Conservation (phyloP, 495 filamentous ascomycete species). For the Clavariopsis aquatica region DNA sequence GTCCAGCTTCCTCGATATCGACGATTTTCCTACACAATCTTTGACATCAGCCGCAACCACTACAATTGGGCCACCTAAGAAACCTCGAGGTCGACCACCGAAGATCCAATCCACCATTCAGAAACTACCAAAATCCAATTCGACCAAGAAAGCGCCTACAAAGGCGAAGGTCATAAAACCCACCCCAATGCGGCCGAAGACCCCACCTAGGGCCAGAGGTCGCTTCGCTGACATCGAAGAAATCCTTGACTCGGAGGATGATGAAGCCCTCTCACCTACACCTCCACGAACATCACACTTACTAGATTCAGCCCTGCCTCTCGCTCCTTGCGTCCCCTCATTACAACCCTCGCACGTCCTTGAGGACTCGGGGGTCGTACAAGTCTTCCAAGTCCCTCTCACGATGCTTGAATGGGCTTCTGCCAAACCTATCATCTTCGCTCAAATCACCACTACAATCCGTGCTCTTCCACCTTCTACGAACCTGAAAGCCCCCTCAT, state of each 20-base stretch:
- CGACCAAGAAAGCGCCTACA: slow-evolving; percentile 6
- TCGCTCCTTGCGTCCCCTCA: not conserved
- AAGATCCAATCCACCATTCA: slow-evolving; percentile 28
- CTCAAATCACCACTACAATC: slow-evolving; percentile 67
- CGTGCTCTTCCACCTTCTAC: slow-evolving; percentile 53
- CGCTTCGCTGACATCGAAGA: slow-evolving; percentile 44
- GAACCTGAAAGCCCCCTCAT: slow-evolving; percentile 58
- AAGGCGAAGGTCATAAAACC: not conserved
- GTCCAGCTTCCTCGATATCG: not conserved
- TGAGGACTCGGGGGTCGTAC: not conserved
- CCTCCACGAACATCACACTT: slow-evolving; percentile 31
- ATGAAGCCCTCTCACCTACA: slow-evolving; percentile 41
- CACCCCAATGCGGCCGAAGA: not conserved
- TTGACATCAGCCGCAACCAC: not conserved
- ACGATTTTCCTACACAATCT: not conserved
- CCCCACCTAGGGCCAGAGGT: slow-evolving; percentile 9
- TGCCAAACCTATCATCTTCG: slow-evolving; percentile 49
- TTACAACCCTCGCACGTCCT: not conserved
- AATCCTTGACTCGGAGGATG: slow-evolving; percentile 43
- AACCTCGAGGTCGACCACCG: slow-evolving; percentile 35
- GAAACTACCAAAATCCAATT: slow-evolving; percentile 2
- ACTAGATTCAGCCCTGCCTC: slow-evolving; percentile 3
- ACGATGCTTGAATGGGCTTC: slow-evolving; percentile 28
- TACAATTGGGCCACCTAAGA: slow-evolving; percentile 15
- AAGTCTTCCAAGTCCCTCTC: slow-evolving; percentile 1